Percentiles rank a stretch among this genome's conserved stretches.
Conservation (phyloP, 2,329 filamentous ascomycete species). For the Pyrenophora teres region DNA sequence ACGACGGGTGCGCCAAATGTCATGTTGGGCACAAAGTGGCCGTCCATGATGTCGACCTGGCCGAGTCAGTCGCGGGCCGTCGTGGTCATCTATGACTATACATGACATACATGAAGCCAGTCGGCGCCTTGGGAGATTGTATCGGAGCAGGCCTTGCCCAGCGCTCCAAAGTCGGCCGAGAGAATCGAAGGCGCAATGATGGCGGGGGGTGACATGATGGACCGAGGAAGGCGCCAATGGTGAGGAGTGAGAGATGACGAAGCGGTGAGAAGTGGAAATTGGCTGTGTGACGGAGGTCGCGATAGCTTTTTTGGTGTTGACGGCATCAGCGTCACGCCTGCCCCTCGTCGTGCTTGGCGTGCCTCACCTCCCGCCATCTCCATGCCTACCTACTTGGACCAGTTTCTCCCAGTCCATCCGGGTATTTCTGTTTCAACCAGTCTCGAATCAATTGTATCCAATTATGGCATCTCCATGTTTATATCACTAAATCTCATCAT, state of each 20-base stretch:
- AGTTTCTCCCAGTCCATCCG: too few species aligned
- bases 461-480: too few species aligned
- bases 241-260: not conserved
- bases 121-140: constrained; percentile 84
- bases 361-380: constrained; percentile 2
- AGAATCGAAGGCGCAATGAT: constrained; percentile 99
- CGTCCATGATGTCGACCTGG: constrained; percentile 98
- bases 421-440: not conserved
- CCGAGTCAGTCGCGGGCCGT: constrained; percentile 64
- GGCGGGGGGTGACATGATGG: constrained; percentile 79
- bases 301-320: constrained; percentile 43
- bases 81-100: not conserved
- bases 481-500: too few species aligned
- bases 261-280: constrained; percentile 25
- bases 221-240: constrained; percentile 25
- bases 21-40: constrained; percentile 98
- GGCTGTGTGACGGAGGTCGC: constrained; percentile 32
- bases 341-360: constrained; percentile 29
- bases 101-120: constrained; percentile 47
- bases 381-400: not conserved
- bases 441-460: too few species aligned
- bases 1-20: constrained; percentile 96
- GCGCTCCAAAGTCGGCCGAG: constrained; percentile 89
- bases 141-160: constrained; percentile 82
- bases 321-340: constrained; percentile 25